phyloP scores from a whole-genome alignment of 768 basidiomycete genomes.

The Psilocybe sp. region DNA sequence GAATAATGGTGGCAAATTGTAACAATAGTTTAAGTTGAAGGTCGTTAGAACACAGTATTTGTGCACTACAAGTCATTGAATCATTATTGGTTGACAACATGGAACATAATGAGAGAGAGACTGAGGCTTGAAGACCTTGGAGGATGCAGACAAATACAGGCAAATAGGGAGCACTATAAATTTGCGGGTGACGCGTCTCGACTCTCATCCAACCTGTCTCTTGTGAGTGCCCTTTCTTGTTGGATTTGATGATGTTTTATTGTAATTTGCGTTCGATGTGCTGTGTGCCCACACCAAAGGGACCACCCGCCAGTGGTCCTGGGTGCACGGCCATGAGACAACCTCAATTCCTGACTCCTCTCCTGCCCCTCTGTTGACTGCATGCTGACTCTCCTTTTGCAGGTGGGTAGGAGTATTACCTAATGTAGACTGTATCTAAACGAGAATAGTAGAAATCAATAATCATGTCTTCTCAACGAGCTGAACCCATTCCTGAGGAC shows the following conservation, averaged over 20 bases:
- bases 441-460: background rate
- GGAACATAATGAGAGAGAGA: too few species aligned
- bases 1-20: too few species aligned
- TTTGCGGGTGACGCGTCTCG: background rate
- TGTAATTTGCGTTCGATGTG: conserved; percentile 91
- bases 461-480: conserved; percentile 4
- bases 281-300: conserved; percentile 63
- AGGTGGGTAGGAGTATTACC: conserved; percentile 12
- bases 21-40: too few species aligned
- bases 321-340: conserved; percentile 76
- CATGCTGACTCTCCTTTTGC: conserved; percentile 17
- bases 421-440: conserved; percentile 12
- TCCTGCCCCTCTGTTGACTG: conserved; percentile 1
- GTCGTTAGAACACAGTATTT: too few species aligned
- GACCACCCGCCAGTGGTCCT: conserved; percentile 71
- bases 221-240: conserved; percentile 11
- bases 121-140: too few species aligned
- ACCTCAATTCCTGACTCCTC: conserved; percentile 45
- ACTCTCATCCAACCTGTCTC: background rate
- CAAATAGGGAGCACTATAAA: conserved; percentile 9
- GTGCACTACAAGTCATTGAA: too few species aligned
- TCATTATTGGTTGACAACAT: too few species aligned
- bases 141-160: conserved; percentile 8
- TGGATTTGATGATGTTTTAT: conserved; percentile 46
- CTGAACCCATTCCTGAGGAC: conserved; percentile 4